Percentiles rank a stretch among this genome's conserved stretches.
Conservation (phyloP, 495 filamentous ascomycete genomes). For the Darksidea phi region DNA sequence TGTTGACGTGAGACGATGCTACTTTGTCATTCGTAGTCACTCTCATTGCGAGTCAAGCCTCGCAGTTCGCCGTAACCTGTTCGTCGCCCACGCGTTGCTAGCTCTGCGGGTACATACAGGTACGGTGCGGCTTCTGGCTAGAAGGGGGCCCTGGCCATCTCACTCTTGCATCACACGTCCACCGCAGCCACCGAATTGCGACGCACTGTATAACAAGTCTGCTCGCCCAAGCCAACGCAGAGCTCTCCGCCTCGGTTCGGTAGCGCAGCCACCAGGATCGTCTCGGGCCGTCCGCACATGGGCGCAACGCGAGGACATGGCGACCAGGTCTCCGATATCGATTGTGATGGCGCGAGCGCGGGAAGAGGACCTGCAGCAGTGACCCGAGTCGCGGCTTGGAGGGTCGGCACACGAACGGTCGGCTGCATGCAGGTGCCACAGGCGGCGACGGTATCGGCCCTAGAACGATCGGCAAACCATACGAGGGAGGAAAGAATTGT, state of each 20-base stretch:
- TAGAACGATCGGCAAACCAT: constrained; percentile 21
- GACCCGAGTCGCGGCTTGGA: background rate
- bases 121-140: background rate
- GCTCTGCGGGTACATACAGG: background rate
- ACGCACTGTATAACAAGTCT: background rate
- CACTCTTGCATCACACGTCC: background rate
- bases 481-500: constrained; percentile 17
- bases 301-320: constrained; percentile 18
- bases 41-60: constrained; percentile 2
- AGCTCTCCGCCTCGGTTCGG: constrained; percentile 17
- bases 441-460: constrained; percentile 7
- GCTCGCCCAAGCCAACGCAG: too few relatives aligned
- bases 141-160: background rate
- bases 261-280: constrained; percentile 22
- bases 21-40: background rate
- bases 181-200: background rate
- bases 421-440: constrained; percentile 30
- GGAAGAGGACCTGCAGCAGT: constrained; percentile 2
- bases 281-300: constrained; percentile 2
- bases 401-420: constrained; percentile 19
- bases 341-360: constrained; percentile 5
- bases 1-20: constrained; percentile 12
- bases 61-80: background rate
- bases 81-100: background rate
- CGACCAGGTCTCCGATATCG: constrained; percentile 23